These are phyloP conservation scores for Corynespora cassiicola DNA, from an alignment of 2,329 filamentous ascomycete species.

Conservation along the genomic window DNA sequence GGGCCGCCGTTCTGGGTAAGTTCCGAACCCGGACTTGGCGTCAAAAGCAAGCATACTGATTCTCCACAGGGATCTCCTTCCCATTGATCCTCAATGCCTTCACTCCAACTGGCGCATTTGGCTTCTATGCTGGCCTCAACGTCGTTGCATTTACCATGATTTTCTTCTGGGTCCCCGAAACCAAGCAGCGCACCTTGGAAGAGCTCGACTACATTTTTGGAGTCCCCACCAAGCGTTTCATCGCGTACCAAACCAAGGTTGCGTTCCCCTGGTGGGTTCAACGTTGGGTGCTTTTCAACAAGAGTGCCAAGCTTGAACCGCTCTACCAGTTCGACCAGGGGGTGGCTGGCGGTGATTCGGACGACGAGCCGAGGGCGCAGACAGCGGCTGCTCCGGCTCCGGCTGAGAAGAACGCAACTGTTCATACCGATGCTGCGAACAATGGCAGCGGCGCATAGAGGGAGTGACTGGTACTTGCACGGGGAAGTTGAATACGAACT, in stretches of 20 bases:
- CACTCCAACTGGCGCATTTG: conserved; percentile 39
- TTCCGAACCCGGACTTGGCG: no score
- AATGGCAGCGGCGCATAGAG: no score
- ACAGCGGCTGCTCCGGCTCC: no score
- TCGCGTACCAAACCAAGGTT: conserved; percentile 39
- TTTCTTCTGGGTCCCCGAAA: conserved; percentile 23
- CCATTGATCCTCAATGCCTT: conserved; percentile 37
- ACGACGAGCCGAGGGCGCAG: no score
- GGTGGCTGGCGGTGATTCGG: conserved; percentile 10
- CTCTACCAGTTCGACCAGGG: conserved; percentile 36
- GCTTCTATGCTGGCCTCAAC: conserved; percentile 36
- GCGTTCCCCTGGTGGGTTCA: conserved; percentile 52
- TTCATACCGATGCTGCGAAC: no score
- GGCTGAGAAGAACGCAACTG: no score
- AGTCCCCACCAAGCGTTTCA: conserved; percentile 38
- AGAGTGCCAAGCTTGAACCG: conserved; percentile 27
- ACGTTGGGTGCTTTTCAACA: conserved; percentile 43
- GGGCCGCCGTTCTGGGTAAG: conserved; percentile 41
- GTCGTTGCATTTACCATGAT: conserved; percentile 21
- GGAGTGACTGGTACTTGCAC: no score
- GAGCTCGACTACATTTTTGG: conserved; percentile 38
- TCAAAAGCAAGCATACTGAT: no score
- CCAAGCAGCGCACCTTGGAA: conserved; percentile 23
- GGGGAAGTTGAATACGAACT: no score
- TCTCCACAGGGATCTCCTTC: no score